Base-by-base conservation (phyloP, 2,329 filamentous ascomycete species). In the Zasmidium citrigriseum region DNA sequence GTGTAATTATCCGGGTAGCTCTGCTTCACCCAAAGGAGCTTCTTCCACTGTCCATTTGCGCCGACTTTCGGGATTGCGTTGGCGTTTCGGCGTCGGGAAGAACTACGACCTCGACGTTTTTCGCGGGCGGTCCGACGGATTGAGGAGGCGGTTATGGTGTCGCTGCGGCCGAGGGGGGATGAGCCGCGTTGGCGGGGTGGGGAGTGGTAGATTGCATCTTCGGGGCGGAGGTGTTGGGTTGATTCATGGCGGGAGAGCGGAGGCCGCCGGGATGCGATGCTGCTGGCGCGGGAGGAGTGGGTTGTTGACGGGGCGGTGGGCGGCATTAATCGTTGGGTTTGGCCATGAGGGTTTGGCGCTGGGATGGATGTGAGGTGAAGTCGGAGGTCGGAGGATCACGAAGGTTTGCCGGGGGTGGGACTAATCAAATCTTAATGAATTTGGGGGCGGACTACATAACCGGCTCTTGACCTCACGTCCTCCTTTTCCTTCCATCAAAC, bases 1-100 rank as follows among this genome's bases (percentile, higher is more conserved):
- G 95, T 98, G 73, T 98, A 98, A 75, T 99, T 99, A 75, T 99
- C 95, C n/a, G 95, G 93, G 72, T 96, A 96, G 29, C 90, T 90
- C 74, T 98, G 95, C 77, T 96, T 96, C 71, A 99, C 93, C 95
- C 95, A 99, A 55, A 99, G 83, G 64, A 99, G 78, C 79, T 98
- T 98, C 82, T 96, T 96, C 90, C 93, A 98, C 11, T 85, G 85
- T 52, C 86, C 85, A 46, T 61, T 60, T 4, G 25, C 45, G 14
- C 51, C 54, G 14, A 54, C 45, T 18, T 54, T 56, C 2, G 61
- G 51, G 4, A 29, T 51, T 54, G 25, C 38, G 46, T 57, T 14
- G 34, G 54, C 46, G 38, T 88, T 90, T 64, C 88, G 82, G 68
- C 86, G 82, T 48, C 89, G 82, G 65, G 87, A 90, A 50, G 85